Evolutionary conservation across 805 yeast species (phyloP).

Genomic region (Naumovozyma dairenensis): DNA sequence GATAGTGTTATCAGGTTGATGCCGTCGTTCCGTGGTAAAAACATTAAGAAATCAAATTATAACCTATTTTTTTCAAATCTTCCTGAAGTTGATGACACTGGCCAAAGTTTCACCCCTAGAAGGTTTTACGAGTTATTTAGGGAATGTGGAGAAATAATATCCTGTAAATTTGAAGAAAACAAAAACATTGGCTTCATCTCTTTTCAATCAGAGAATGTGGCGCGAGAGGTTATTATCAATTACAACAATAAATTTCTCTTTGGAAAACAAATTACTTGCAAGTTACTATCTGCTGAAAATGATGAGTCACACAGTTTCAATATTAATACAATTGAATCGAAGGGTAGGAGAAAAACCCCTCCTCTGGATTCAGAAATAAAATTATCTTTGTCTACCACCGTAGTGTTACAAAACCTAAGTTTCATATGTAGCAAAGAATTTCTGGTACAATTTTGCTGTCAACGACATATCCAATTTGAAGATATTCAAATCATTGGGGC

Average conservation of each 20-base stretch:
- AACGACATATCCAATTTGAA: slow-evolving; percentile 16
- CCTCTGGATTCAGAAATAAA: no score
- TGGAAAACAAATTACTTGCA: slow-evolving; percentile 29
- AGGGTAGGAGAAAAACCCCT: no score
- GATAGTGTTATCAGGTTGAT: slow-evolving; percentile 43
- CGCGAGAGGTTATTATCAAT: slow-evolving; percentile 28
- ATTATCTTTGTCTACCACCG: no score
- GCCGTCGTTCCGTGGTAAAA: slow-evolving; percentile 42
- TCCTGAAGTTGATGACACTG: slow-evolving; percentile 23
- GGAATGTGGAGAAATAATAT: slow-evolving; percentile 36
- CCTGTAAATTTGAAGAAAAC: slow-evolving; percentile 32
- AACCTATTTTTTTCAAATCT: slow-evolving; percentile 43
- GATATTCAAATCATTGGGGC: slow-evolving; percentile 13
- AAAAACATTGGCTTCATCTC: slow-evolving; percentile 35
- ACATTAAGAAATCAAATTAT: slow-evolving; percentile 36
- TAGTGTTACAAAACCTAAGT: slow-evolving; percentile 22
- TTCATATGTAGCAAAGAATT: slow-evolving; percentile 22
- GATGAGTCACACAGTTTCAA: no score
- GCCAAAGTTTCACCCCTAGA: slow-evolving; percentile 31
- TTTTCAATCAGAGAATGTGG: slow-evolving; percentile 28
- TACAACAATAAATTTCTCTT: slow-evolving; percentile 24
- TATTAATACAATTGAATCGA: no score
- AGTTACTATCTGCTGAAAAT: slow-evolving; percentile 33
- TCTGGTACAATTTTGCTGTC: slow-evolving; percentile 16
- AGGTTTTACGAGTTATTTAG: slow-evolving; percentile 42